phyloP scores from a whole-genome alignment of 2,329 filamentous ascomycete species.

The Huntiella decipiens region DNA sequence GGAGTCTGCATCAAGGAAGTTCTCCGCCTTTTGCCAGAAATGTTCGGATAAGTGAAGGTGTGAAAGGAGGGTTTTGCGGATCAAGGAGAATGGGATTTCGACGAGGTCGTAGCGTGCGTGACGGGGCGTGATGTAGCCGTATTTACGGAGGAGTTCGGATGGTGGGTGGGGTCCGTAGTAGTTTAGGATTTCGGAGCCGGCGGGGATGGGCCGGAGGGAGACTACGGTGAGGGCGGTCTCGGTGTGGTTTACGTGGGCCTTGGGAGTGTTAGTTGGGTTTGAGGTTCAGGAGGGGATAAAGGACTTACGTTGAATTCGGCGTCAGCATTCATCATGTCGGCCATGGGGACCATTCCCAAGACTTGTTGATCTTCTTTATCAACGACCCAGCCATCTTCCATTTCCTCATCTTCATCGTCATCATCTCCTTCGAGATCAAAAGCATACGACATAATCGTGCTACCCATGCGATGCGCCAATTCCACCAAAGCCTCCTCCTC shows the following conservation, averaged over 20 bases:
- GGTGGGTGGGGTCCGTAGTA: constrained; percentile 76
- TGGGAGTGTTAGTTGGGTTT: neutral
- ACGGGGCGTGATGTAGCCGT: constrained; percentile 68
- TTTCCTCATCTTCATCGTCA: constrained; percentile 34
- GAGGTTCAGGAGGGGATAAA: neutral
- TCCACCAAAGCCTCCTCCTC: constrained; percentile 27
- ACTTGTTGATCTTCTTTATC: constrained; percentile 36
- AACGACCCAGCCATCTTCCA: constrained; percentile 45
- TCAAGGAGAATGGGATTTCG: constrained; percentile 47
- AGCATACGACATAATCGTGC: constrained; percentile 79
- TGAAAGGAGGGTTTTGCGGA: constrained; percentile 28
- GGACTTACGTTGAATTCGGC: constrained; percentile 52
- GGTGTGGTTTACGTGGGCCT: constrained; percentile 36
- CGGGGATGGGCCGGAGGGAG: constrained; percentile 45
- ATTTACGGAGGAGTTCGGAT: constrained; percentile 63
- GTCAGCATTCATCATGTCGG: constrained; percentile 77
- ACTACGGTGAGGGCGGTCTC: constrained; percentile 48
- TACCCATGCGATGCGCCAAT: constrained; percentile 63
- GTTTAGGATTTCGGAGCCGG: constrained; percentile 65
- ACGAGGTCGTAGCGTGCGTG: constrained; percentile 68
- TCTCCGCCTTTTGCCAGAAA: constrained; percentile 24
- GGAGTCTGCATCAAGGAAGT: constrained; percentile 40
- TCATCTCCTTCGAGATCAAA: constrained; percentile 54
- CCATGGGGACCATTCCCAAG: constrained; percentile 82
- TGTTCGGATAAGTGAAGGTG: constrained; percentile 21